Evolutionary conservation across 306 rosid species (phyloP).

Genomic region (Herpetospermum pedunculosum): DNA sequence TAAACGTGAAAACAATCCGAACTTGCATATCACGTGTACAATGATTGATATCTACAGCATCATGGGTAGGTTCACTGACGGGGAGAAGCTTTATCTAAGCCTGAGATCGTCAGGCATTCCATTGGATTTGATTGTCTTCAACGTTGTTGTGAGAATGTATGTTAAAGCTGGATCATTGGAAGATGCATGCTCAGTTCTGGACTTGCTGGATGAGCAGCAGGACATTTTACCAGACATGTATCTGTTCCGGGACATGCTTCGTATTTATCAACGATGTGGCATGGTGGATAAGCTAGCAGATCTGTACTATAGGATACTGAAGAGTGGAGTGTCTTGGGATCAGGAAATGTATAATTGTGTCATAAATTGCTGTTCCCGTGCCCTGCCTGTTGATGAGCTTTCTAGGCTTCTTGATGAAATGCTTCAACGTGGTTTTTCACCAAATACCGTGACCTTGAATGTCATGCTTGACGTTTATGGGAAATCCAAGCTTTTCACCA

Average conservation of each 20-base stretch:
- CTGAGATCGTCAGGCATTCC: constrained; percentile 41
- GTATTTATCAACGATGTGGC: constrained; percentile 62
- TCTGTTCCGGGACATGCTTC: constrained; percentile 60
- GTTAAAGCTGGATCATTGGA: constrained; percentile 61
- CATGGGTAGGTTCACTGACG: constrained; percentile 50
- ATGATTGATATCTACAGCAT: constrained; percentile 68
- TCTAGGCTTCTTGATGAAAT: constrained; percentile 74
- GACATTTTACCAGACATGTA: constrained; percentile 57
- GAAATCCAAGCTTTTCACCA: constrained; percentile 69
- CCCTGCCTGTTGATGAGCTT: constrained; percentile 76
- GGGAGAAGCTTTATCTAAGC: constrained; percentile 48
- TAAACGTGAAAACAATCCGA: constrained; percentile 33
- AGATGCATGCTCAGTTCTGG: constrained; percentile 76
- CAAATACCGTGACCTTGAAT: constrained; percentile 63
- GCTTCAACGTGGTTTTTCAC: constrained; percentile 51
- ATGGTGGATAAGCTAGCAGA: constrained; percentile 46
- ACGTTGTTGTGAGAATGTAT: constrained; percentile 69
- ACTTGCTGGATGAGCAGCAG: constrained; percentile 40
- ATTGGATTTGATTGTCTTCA: constrained; percentile 71
- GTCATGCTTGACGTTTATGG: constrained; percentile 70
- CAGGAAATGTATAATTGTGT: constrained; percentile 71
- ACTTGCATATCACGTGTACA: constrained; percentile 70
- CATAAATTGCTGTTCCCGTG: constrained; percentile 75
- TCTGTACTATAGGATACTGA: constrained; percentile 52
- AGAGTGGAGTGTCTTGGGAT: constrained; percentile 51